Evolutionary conservation across 768 basidiomycete species (phyloP).

Genomic region (Hydnum rufescens): DNA sequence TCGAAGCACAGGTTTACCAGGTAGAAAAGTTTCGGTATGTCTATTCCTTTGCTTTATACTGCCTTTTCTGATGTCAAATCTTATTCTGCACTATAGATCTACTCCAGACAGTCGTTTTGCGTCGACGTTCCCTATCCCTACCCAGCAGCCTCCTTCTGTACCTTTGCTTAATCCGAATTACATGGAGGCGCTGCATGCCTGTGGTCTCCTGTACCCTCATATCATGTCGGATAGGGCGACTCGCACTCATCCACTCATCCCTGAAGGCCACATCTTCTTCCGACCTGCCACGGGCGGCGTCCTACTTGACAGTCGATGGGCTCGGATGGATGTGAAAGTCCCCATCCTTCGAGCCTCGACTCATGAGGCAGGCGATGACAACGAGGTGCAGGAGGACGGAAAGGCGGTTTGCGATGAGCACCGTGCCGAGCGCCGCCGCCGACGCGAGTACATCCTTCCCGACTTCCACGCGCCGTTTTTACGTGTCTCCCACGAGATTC

Average conservation of each 20-base stretch:
- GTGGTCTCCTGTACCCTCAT: slow-evolving; percentile 26
- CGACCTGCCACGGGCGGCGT: slow-evolving; percentile 21
- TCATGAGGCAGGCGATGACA: slow-evolving; percentile 7
- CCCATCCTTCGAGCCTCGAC: slow-evolving; percentile 22
- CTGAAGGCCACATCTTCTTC: slow-evolving; percentile 9
- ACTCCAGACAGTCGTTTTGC: slow-evolving; percentile 21
- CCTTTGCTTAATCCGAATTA: slow-evolving; percentile 39
- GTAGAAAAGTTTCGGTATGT: slow-evolving; percentile 46
- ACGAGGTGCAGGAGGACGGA: background rate
- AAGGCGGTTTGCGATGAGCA: background rate
- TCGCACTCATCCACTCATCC: slow-evolving; percentile 20
- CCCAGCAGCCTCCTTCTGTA: slow-evolving; percentile 42
- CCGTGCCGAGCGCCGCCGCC: slow-evolving; percentile 1
- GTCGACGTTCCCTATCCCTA: slow-evolving; percentile 35
- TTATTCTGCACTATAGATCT: too few relatives aligned
- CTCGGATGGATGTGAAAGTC: slow-evolving; percentile 35
- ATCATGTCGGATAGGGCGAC: slow-evolving; percentile 23
- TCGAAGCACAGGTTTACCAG: slow-evolving; percentile 41
- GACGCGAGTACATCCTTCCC: slow-evolving; percentile 22
- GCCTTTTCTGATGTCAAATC: too few relatives aligned
- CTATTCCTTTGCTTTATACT: too few relatives aligned
- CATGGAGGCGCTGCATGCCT: slow-evolving; percentile 25
- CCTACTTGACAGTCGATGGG: slow-evolving; percentile 37
- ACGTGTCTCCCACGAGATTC: slow-evolving; percentile 32
- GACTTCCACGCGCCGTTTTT: slow-evolving; percentile 35